A percentile compares a stretch with the other conserved stretches of the same genome.
phyloP scores from a whole-genome alignment of 352 stramenopile genomes.

The Pythium diclinum region DNA sequence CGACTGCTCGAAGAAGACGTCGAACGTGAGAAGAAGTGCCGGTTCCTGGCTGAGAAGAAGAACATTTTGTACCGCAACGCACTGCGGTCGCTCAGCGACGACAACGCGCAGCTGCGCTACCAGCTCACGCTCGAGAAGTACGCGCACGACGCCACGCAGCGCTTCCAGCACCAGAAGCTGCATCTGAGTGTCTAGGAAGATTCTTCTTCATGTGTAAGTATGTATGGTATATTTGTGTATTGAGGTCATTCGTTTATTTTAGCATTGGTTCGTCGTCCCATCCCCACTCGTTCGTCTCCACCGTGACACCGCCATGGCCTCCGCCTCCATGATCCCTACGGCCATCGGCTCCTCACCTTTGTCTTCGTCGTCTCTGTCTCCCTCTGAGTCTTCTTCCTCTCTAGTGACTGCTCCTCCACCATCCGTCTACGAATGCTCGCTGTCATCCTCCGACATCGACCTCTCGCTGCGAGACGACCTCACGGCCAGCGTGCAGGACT shows the following conservation, averaged over 20 bases:
- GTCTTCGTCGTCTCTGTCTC: neutral
- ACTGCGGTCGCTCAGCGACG: constrained; percentile 47
- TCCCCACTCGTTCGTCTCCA: neutral
- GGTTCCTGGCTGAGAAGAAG: constrained; percentile 66
- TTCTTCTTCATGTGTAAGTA: neutral
- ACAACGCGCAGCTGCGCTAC: constrained; percentile 50
- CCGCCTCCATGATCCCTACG: neutral
- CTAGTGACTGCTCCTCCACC: no score
- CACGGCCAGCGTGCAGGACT: constrained; percentile 36
- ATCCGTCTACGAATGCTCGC: constrained; percentile 29
- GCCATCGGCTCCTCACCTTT: neutral
- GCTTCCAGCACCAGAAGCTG: constrained; percentile 28
- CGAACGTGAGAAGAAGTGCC: constrained; percentile 65
- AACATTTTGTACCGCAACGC: constrained; percentile 77
- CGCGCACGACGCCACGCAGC: constrained; percentile 25
- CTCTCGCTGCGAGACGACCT: constrained; percentile 35
- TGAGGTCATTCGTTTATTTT: neutral
- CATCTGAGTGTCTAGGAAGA: constrained; percentile 34
- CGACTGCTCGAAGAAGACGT: constrained; percentile 38
- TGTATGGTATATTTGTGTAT: neutral
- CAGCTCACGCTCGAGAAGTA: constrained; percentile 27
- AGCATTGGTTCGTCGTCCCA: neutral
- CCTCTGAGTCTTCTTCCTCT: no score
- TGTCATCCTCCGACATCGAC: constrained; percentile 37
- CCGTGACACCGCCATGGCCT: neutral